Base-by-base conservation (phyloP, 371 early-diverging fungal genomes). In the Apophysomyces variabilis region DNA sequence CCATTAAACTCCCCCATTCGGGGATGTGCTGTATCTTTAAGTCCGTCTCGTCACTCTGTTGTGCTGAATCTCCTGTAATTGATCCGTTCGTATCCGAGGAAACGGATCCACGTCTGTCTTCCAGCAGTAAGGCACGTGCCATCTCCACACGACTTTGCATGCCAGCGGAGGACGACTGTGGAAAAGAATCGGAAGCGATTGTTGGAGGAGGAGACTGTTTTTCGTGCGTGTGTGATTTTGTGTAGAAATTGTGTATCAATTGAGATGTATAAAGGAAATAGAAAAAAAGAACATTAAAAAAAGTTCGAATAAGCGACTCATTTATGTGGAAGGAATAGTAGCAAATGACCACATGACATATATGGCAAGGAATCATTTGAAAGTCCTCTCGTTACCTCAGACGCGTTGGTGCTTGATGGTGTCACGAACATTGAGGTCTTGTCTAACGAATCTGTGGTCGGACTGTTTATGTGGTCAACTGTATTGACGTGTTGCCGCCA, bases 51-150 rank as follows among this genome's bases (percentile, higher is more conserved):
- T 61, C 45, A 18, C 32, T 46, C 12, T 26, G 37, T 7, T 56
- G 62, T 5, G 38, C 26, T 16, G 18, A 9, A 4, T 58, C 18
- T 39, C 54, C 18, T 41, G 45, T n/a, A 37, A 61, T n/a, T 41
- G 61, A 21, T 62, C 57, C 39, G 58, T 41, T 60, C 59, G 62
- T 59, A 37, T 65, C 57, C 47, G 43, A 38, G 14, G 56, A 47
- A 45, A 46, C 16, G 26, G 64, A 67, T 38, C 46, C 41, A 35
- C 67, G 61, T 62, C 76, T 57, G 32, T 76, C 79, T 59, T 76
- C 69, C 43, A 63, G 66, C 37, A 79, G 45, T 38, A 70, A 38
- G 21, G 75, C 76, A 38, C 70, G 70, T 21, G 76, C 78, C 41
- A 75, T 45, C 36, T 78, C 76, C 8, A 71, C 73, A 38, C 72